Conservation (phyloP, 306 rosid species). For the cucumber (Cucumis sativus) region Cucumber_9930_V3 NC_026656.2:1101501-1102000, state of each 20-base stretch:
- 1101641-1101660: background rate
- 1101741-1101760: background rate
- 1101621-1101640: background rate
- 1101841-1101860: no score
- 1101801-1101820: background rate
- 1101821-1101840: no score
- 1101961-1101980: no score
- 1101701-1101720: background rate
- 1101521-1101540: background rate
- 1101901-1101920: no score
- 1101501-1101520: background rate
- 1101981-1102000: no score
- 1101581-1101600: background rate
- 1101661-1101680: background rate
- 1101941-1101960: no score
- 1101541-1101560: background rate
- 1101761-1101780: background rate
- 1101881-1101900: no score
- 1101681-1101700: background rate
- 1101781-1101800: background rate
- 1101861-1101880: no score
- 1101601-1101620: conserved; percentile 3
- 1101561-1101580: background rate
- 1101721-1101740: background rate
- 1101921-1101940: no score